Evolutionary conservation across 257 asterid species (phyloP).

Genomic region (Oldenlandia corymbosa): DNA sequence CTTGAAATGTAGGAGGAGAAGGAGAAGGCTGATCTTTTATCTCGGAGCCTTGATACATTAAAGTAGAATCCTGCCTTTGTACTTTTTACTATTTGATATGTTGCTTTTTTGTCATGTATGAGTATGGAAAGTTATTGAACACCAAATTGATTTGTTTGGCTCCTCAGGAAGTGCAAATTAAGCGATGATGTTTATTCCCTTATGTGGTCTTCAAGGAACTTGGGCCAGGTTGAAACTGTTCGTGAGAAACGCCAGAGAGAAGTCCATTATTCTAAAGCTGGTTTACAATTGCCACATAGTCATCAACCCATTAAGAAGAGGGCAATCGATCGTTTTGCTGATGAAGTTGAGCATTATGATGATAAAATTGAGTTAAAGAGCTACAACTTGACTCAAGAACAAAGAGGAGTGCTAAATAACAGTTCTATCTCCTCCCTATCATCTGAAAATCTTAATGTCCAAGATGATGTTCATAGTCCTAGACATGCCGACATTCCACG

Average conservation of each 20-base stretch:
- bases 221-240: conserved; percentile 87
- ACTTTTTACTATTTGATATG: conserved; percentile 9
- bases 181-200: conserved; percentile 66
- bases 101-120: background rate
- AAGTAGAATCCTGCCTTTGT: conserved; percentile 43
- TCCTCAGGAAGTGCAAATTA: conserved; percentile 73
- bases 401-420: conserved; percentile 17
- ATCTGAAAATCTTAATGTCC: conserved; percentile 21
- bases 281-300: conserved; percentile 47
- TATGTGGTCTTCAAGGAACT: conserved; percentile 79
- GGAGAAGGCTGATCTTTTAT: conserved; percentile 53
- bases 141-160: conserved; percentile 9
- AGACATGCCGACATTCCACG: conserved; percentile 23
- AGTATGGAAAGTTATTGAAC: background rate
- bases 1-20: conserved; percentile 69
- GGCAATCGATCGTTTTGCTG: conserved; percentile 19
- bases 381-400: conserved; percentile 20
- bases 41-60: conserved; percentile 64
- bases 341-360: conserved; percentile 23
- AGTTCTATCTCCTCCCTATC: conserved; percentile 12
- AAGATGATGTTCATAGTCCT: conserved; percentile 16
- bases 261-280: conserved; percentile 60
- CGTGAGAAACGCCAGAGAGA: conserved; percentile 80
- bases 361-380: conserved; percentile 20
- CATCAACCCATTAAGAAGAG: conserved; percentile 48